phyloP scores from a whole-genome alignment of 2,329 filamentous ascomycete species.

The Thielaviopsis musarum region DNA sequence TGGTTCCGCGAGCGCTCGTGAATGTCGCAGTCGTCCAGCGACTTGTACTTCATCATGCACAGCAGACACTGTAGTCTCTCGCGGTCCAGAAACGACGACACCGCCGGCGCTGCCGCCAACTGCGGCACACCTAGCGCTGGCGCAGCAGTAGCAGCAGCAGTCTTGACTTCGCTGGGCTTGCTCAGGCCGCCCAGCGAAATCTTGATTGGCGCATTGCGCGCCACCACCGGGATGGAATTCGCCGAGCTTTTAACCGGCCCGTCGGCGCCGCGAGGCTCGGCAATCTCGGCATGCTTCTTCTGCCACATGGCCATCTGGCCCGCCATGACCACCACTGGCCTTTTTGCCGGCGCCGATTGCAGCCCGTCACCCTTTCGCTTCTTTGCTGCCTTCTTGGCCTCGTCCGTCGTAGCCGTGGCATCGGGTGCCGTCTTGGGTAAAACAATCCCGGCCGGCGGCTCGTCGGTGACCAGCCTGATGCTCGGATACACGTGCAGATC shows the following conservation, averaged over 20 bases:
- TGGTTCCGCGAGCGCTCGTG: slow-evolving; percentile 28
- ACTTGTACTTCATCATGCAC: slow-evolving; percentile 31
- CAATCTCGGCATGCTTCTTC: slow-evolving; percentile 26
- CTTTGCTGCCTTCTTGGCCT: slow-evolving; percentile 27
- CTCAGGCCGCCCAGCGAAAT: slow-evolving; percentile 18
- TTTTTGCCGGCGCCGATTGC: slow-evolving; percentile 20
- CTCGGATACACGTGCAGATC: slow-evolving; percentile 57
- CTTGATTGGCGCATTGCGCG: slow-evolving; percentile 16
- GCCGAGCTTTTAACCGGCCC: slow-evolving; percentile 2
- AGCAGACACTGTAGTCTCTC: slow-evolving; percentile 29
- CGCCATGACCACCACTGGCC: slow-evolving; percentile 24
- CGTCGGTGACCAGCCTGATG: slow-evolving; percentile 40
- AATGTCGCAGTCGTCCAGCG: slow-evolving; percentile 24
- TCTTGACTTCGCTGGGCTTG: not conserved
- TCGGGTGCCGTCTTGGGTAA: slow-evolving; percentile 19
- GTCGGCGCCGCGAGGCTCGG: not conserved
- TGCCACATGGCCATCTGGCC: slow-evolving; percentile 29
- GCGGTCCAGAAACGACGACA: slow-evolving; percentile 40
- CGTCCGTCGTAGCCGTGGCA: slow-evolving; percentile 13
- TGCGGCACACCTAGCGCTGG: not conserved
- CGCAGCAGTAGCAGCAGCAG: slow-evolving; percentile 1
- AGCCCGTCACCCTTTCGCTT: slow-evolving; percentile 35
- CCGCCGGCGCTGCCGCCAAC: not conserved
- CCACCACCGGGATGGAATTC: slow-evolving; percentile 1
- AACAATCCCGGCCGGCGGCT: slow-evolving; percentile 16